A percentile compares a stretch with the other conserved stretches of the same genome.
These are phyloP conservation scores for Epicoccum sorghinum DNA, from an alignment of 2,329 filamentous ascomycete species.

Conservation along the genomic window DNA sequence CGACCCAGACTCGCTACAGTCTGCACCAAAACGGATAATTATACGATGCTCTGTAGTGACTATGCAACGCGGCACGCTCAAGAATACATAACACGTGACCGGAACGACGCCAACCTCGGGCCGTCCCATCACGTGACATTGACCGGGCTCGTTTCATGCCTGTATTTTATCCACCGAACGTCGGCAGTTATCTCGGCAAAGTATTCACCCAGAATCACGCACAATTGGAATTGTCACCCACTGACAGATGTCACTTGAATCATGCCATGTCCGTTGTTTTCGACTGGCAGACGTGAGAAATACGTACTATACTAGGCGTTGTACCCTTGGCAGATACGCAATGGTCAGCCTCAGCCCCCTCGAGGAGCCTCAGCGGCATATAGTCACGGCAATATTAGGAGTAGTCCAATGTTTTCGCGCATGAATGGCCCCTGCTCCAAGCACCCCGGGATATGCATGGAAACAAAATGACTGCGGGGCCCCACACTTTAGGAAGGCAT, in stretches of 20 bases:
- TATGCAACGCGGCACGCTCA: too few relatives aligned
- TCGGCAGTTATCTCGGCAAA: slow-evolving; percentile 10
- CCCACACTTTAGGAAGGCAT: neutral
- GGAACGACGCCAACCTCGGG: too few relatives aligned
- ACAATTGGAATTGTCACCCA: neutral
- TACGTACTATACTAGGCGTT: too few relatives aligned
- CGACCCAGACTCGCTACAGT: neutral
- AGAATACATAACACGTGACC: too few relatives aligned
- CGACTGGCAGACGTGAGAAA: too few relatives aligned
- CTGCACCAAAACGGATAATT: neutral
- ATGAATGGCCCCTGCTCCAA: neutral
- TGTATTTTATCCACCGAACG: neutral
- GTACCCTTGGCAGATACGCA: neutral
- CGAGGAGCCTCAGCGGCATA: neutral
- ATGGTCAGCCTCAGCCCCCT: neutral
- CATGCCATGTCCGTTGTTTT: neutral
- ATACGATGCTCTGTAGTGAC: too few relatives aligned
- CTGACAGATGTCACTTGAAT: neutral
- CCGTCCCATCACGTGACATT: neutral
- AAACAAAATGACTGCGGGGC: slow-evolving; percentile 1
- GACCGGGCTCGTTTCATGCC: neutral
- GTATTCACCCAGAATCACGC: neutral
- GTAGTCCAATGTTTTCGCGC: neutral
- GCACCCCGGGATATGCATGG: neutral
- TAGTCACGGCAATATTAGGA: neutral